These are phyloP conservation scores for Daldinia sp. DNA, from an alignment of 2,329 filamentous ascomycete species.

Conservation along the genomic window DNA sequence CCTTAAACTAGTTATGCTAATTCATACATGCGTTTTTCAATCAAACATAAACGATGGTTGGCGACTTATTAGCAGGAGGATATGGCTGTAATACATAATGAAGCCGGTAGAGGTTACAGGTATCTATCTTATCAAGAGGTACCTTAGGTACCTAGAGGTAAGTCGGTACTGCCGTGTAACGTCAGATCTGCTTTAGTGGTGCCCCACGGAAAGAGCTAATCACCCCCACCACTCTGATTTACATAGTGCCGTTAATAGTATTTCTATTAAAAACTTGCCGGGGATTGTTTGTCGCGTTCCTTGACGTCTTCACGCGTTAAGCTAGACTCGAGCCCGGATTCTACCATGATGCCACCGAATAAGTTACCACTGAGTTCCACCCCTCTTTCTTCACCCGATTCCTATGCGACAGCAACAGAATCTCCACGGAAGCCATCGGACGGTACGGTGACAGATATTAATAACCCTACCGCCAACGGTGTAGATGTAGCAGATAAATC, in stretches of 20 bases:
- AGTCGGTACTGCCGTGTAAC: background rate
- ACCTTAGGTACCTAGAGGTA: too few relatives aligned
- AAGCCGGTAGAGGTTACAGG: too few relatives aligned
- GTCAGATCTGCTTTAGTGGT: background rate
- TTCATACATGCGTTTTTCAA: too few relatives aligned
- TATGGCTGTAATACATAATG: background rate
- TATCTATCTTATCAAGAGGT: too few relatives aligned
- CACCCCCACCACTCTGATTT: conserved; percentile 1
- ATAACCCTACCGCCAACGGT: conserved; percentile 39
- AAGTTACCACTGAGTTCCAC: conserved; percentile 28
- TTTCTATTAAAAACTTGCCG: conserved; percentile 21
- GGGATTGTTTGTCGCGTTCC: conserved; percentile 38
- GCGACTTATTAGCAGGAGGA: too few relatives aligned
- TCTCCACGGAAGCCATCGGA: conserved; percentile 35
- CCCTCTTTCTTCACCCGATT: conserved; percentile 43
- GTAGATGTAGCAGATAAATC: conserved; percentile 30
- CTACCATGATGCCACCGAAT: conserved; percentile 35
- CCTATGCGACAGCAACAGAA: conserved; percentile 45
- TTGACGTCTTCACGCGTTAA: conserved; percentile 37
- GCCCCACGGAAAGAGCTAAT: background rate
- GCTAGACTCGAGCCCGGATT: conserved; percentile 13
- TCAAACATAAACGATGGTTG: too few relatives aligned
- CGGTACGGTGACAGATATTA: conserved; percentile 39
- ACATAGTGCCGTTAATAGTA: background rate
- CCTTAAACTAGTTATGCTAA: too few relatives aligned